Evolutionary conservation across 805 yeast genomes (phyloP).

Genomic region (Zygoascus biomembranicola): DNA sequence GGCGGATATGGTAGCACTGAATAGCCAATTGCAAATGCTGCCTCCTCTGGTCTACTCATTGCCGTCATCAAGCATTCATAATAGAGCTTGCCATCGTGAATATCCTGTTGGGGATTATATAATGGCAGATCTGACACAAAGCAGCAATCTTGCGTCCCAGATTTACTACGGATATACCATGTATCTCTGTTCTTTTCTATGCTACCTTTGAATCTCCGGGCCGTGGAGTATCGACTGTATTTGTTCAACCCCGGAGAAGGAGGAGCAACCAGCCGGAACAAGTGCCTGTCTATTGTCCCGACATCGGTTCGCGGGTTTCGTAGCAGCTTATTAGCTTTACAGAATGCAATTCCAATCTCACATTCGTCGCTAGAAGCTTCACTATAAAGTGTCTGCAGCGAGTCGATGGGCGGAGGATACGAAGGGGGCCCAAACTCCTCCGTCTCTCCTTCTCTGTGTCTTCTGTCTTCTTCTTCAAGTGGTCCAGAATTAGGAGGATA

Average conservation of each 20-base stretch:
- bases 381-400: conserved; percentile 1
- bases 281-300: background rate
- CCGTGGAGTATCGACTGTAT: conserved; percentile 2
- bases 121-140: conserved; percentile 15
- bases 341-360: conserved; percentile 9
- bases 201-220: conserved; percentile 14
- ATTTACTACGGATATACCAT: conserved; percentile 10
- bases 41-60: conserved; percentile 15
- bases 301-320: background rate
- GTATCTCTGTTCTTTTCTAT: conserved; percentile 6
- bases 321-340: conserved; percentile 3
- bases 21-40: conserved; percentile 21
- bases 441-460: background rate
- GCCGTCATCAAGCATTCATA: conserved; percentile 20
- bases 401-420: background rate
- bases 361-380: conserved; percentile 8
- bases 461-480: background rate
- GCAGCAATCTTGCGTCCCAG: conserved; percentile 9
- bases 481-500: background rate
- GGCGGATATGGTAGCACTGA: conserved; percentile 22
- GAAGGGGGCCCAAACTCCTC: background rate
- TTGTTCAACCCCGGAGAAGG: conserved; percentile 7
- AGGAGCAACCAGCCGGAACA: conserved; percentile 7
- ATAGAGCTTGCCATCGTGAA: conserved; percentile 11
- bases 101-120: conserved; percentile 8